A percentile compares a stretch with the other conserved stretches of the same genome.
Conservation (phyloP, 2,329 filamentous ascomycete species). For the Karstenula rhodostoma region DNA sequence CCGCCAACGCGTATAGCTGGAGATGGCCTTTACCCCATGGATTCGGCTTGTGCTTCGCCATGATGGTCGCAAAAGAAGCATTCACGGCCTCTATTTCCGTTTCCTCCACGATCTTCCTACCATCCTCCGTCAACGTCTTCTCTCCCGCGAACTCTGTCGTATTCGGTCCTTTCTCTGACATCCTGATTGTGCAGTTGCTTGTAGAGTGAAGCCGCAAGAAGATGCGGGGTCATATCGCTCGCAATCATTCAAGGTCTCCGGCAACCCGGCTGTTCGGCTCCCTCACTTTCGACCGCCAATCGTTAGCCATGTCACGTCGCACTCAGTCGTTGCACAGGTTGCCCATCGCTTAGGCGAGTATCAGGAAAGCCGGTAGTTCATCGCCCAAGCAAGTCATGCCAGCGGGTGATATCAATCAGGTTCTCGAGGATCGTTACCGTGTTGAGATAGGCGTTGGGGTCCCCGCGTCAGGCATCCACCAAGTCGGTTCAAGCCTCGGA, state of each 20-base stretch:
- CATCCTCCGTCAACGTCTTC: slow-evolving; percentile 28
- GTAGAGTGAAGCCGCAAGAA: slow-evolving; percentile 19
- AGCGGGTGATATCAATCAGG: slow-evolving; percentile 14
- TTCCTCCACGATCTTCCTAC: slow-evolving; percentile 27
- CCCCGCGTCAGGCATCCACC: slow-evolving; percentile 23
- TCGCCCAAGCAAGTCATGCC: slow-evolving; percentile 13
- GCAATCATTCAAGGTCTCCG: not conserved
- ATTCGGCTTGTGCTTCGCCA: slow-evolving; percentile 33
- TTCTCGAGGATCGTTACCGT: slow-evolving; percentile 25
- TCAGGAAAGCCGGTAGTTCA: slow-evolving; percentile 13
- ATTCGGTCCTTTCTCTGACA: slow-evolving; percentile 18
- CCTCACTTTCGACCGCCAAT: slow-evolving; percentile 7
- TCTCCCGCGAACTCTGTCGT: slow-evolving; percentile 20
- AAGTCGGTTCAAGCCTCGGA: slow-evolving; percentile 13
- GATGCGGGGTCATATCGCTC: not conserved
- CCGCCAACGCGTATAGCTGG: slow-evolving; percentile 37
- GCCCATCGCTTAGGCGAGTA: not conserved
- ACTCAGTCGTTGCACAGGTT: slow-evolving; percentile 24
- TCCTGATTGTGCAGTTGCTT: slow-evolving; percentile 1
- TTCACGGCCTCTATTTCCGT: slow-evolving; percentile 26
- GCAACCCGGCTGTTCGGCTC: slow-evolving; percentile 12
- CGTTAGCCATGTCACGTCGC: slow-evolving; percentile 27
- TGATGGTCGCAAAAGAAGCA: slow-evolving; percentile 28
- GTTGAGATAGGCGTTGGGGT: slow-evolving; percentile 9
- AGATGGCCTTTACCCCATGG: slow-evolving; percentile 36